Evolutionary conservation across 768 basidiomycete genomes (phyloP), one percentile per base, ranked within the genome.

Genomic region (Omphalotus guepiniiformis): DNA sequence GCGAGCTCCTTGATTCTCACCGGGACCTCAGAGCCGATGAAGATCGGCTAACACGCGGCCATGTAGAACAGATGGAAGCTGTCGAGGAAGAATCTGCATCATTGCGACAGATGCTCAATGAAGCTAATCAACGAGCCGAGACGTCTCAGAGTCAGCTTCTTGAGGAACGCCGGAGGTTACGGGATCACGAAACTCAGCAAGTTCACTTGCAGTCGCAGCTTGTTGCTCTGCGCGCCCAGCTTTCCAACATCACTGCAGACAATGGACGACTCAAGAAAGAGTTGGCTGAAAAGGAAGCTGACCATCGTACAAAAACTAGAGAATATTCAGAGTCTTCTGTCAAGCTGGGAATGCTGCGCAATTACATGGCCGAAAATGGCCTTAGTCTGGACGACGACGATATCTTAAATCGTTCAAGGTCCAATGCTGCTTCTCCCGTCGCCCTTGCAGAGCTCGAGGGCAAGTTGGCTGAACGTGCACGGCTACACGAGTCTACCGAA

Each of bases 301-400:
- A 81, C 42, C 66, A 90, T 29, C 72, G 66, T 32, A 84, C 87
- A 44, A 81, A 80, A 56, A 55, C 73, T 26, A 82, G 82, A 60
- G 80, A 85, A 39, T 73, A 80, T 0, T 71, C 83, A 0, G 88
- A 93, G 50, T 70, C 82, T 1, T 80, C 78, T 49, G 69, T 93
- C 51, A 87, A 89, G 50, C 70, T 89, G 54, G 78, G 74, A 21
- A 85, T 90, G 72, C 71, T 98, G 49, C 83, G 92, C 38, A 87
- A 82, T 60, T 84, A 97, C 60, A 76, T 98, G 39, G 80, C 83
- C 18, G 96, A 98, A 58, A 84, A 88, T 58, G 95, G 93, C 13
- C 78, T 98, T 43, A 75, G 75, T 22, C 69, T 87, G 16, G 85
- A 88, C 45, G 89, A 91, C 16, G 86, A 84, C 40, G 80, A 86